Percentiles rank a stretch among this genome's conserved stretches.
Conservation (phyloP, 805 yeast species). For the Myxozyma mucilagina region DNA sequence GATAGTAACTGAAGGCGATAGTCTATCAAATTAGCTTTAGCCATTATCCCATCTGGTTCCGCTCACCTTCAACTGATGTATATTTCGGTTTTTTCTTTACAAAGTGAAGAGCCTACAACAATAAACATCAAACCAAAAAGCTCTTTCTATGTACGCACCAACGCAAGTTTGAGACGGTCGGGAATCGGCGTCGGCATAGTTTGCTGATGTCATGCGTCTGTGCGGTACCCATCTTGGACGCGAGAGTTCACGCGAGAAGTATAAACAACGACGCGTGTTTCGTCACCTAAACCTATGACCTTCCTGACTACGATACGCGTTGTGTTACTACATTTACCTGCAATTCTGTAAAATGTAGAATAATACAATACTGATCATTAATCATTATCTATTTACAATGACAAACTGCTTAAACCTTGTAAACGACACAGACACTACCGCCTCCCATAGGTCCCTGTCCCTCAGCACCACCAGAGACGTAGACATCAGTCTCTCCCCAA, state of each 20-base stretch:
- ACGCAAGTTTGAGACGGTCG: too few relatives aligned
- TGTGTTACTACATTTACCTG: not conserved
- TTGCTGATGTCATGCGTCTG: too few relatives aligned
- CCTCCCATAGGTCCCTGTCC: conserved; percentile 34
- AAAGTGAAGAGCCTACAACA: not conserved
- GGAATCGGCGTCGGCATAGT: too few relatives aligned
- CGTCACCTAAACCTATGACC: conserved; percentile 2
- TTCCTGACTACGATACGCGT: not conserved
- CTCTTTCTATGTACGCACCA: too few relatives aligned
- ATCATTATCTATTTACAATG: not conserved
- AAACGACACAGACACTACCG: conserved; percentile 31
- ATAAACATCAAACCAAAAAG: too few relatives aligned
- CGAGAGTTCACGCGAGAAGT: not conserved
- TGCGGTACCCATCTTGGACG: not conserved
- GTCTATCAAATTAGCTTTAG: not conserved
- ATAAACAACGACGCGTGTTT: not conserved
- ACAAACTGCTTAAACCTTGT: conserved; percentile 15
- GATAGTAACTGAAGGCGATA: conserved; percentile 14
- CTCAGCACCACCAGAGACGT: conserved; percentile 31
- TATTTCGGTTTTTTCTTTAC: not conserved
- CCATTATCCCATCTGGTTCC: not conserved
- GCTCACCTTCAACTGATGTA: not conserved
- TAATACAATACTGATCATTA: not conserved
- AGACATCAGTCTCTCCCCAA: conserved; percentile 31
- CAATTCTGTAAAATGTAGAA: not conserved